Evolutionary conservation across 1,284 basidiomycete species (phyloP).

Genomic region (Pterulicium gracile): DNA sequence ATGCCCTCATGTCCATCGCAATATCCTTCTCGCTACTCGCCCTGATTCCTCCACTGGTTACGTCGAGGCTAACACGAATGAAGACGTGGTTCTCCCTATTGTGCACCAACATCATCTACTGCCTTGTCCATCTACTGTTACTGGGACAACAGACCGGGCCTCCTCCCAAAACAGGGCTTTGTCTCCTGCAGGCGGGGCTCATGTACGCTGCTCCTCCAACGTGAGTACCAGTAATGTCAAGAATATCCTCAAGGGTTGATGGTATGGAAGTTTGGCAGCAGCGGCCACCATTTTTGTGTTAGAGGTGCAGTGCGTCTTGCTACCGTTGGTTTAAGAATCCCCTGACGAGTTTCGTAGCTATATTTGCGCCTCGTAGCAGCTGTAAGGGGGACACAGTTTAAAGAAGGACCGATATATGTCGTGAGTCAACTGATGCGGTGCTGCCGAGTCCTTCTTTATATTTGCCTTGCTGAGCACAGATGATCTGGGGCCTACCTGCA

Average conservation of each 20-base stretch:
- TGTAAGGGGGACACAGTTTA: too few species aligned
- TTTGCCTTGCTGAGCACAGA: background rate
- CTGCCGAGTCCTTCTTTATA: too few species aligned
- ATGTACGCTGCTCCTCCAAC: background rate
- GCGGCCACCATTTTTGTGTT: too few species aligned
- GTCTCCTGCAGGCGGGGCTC: background rate
- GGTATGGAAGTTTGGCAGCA: too few species aligned
- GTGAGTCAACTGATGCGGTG: too few species aligned
- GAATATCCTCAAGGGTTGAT: too few species aligned
- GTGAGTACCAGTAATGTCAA: background rate
- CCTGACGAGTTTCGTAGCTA: too few species aligned
- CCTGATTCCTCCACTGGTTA: background rate
- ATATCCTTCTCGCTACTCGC: background rate
- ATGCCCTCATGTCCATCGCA: background rate
- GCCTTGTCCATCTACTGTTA: constrained; percentile 7
- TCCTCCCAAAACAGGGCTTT: background rate
- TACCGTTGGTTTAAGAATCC: too few species aligned
- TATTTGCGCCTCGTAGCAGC: too few species aligned
- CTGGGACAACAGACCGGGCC: background rate
- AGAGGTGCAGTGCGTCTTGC: too few species aligned
- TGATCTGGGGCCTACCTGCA: background rate
- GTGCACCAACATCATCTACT: constrained; percentile 10
- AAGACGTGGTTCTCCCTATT: background rate
- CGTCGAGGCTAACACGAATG: background rate
- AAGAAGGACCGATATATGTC: too few species aligned